A percentile compares a stretch with the other conserved stretches of the same genome.
Conservation (phyloP, 768 basidiomycete genomes). For the Hirschioporus abietinus region DNA sequence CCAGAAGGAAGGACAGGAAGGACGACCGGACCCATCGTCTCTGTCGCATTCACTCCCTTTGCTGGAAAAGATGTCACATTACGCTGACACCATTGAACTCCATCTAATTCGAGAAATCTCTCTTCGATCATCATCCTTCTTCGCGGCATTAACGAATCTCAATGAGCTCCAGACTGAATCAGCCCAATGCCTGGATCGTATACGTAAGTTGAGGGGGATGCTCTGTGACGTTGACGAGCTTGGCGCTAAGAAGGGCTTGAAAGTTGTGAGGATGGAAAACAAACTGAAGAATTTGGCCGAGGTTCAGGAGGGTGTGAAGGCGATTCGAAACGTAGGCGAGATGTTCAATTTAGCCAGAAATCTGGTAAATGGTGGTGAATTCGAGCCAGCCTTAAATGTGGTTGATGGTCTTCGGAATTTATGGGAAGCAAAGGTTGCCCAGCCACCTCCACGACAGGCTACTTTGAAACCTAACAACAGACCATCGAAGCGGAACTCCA, state of each 20-base stretch:
- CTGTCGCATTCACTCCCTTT: constrained; percentile 66
- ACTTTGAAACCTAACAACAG: constrained; percentile 8
- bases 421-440: constrained; percentile 32
- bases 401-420: constrained; percentile 62
- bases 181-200: constrained; percentile 70
- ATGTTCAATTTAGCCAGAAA: constrained; percentile 66
- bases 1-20: constrained; percentile 34
- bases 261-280: constrained; percentile 61
- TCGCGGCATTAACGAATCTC: constrained; percentile 90
- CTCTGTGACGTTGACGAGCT: constrained; percentile 73
- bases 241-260: constrained; percentile 73
- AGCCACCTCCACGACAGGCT: constrained; percentile 5
- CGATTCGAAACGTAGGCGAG: constrained; percentile 69
- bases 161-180: constrained; percentile 91
- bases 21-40: constrained; percentile 47
- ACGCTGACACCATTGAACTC: constrained; percentile 90
- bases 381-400: constrained; percentile 77
- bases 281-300: constrained; percentile 54
- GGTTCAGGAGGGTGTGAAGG: constrained; percentile 57
- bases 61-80: constrained; percentile 85
- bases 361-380: constrained; percentile 81
- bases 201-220: constrained; percentile 63
- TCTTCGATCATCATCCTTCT: constrained; percentile 88
- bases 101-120: constrained; percentile 93
- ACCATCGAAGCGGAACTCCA: constrained; percentile 17